Conservation (phyloP, 352 stramenopile species). For the Globisporangium mamillatum region DNA sequence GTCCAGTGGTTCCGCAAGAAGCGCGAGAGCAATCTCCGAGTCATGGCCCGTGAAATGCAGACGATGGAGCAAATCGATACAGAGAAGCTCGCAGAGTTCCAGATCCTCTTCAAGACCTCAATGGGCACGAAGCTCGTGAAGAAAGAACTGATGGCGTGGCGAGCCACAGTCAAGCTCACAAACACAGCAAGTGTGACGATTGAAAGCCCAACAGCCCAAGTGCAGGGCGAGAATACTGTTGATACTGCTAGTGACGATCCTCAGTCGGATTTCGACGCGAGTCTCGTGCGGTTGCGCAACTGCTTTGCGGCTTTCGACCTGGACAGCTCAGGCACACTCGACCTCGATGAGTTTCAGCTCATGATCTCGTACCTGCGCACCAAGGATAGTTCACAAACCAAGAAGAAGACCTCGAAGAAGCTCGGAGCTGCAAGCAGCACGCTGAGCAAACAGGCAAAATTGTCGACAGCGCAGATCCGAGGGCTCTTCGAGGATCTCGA, state of each 20-base stretch:
- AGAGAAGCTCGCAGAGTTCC: constrained; percentile 25
- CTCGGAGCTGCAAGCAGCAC: not conserved
- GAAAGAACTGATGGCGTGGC: constrained; percentile 33
- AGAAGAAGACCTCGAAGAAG: constrained; percentile 21
- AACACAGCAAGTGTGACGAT: not conserved
- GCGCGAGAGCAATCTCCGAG: constrained; percentile 26
- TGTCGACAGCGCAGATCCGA: constrained; percentile 31
- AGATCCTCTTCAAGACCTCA: constrained; percentile 28
- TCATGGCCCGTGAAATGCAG: constrained; percentile 26
- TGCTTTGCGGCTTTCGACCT: constrained; percentile 50
- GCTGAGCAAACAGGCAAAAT: constrained; percentile 16
- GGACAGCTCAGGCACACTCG: constrained; percentile 39
- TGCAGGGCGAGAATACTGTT: not conserved
- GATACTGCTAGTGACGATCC: not conserved
- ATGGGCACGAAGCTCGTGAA: constrained; percentile 35
- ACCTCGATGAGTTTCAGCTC: constrained; percentile 50
- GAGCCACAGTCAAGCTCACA: constrained; percentile 8
- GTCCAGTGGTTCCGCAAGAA: constrained; percentile 32
- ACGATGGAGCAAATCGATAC: constrained; percentile 26
- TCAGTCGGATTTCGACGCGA: constrained; percentile 9
- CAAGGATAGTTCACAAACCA: not conserved
- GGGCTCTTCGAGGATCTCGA: constrained; percentile 43
- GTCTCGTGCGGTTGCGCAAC: constrained; percentile 28
- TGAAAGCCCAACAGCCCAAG: not conserved
- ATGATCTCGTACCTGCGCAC: constrained; percentile 43